Evolutionary conservation across 2,329 filamentous ascomycete genomes (phyloP), one percentile per base, ranked within the genome.

Genomic region (Phialocephala subalpina): DNA sequence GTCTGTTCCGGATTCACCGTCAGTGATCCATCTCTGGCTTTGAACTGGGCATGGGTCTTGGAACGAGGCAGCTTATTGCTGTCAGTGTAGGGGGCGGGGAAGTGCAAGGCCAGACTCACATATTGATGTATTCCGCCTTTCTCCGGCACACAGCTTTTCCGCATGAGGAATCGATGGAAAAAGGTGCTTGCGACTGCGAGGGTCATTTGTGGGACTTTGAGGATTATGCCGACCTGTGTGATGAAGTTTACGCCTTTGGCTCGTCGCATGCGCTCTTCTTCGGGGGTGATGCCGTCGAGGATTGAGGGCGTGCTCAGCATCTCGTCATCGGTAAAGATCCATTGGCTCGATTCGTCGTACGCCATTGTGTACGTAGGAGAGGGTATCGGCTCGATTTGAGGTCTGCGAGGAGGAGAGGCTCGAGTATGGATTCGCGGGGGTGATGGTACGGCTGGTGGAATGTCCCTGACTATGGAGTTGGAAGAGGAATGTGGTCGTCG

Each of bases 241-340:
- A 99, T 97, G 80, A 99, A 99, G 78, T 97, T 97, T 76, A 97
- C 91, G 56, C 96, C 95, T 78, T 98, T 98, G 67, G 92, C 91
- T 63, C 96, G 88, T 65, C 92, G 85, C 70, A 91, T 85, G 68
- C 93, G 86, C 81, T 98, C 96, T 76, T 96, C 90, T 35, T 89
- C 87, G 3, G 89, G 84, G 9, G 88, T 78, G 77, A 98, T 87
- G 25, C 95, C 95, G 72, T 97, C 92, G 16, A 94, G 80, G 66
- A 97, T 90, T 60, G 93, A 96, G 0, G 96, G 96, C 7, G 93
- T 92, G 75, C 91, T 92, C 61, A 87, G 81, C 29, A 97, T 86
- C 80, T 99, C 96, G 57, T 93, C 90, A 55, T 92, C 85, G 16
- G 90, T 92, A 77, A 97, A 98, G 63, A 93, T 86, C 96, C 96